Evolutionary conservation across 73 alveolate species (phyloP).

Genomic region (Tetrahymena elliotti): DNA sequence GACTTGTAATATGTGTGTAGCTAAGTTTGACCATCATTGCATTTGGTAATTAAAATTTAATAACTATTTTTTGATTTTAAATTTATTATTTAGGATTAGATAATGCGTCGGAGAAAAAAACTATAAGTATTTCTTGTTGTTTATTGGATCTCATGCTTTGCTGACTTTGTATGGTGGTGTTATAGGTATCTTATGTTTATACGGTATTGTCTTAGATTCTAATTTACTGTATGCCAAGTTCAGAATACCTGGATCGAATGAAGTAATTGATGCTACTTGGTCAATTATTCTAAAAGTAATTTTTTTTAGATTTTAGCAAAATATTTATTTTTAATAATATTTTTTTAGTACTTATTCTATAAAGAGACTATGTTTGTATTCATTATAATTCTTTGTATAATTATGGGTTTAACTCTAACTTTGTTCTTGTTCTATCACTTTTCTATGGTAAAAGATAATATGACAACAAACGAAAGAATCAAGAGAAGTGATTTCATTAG

Average conservation of each 20-base stretch:
- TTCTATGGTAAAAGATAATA: constrained; percentile 16
- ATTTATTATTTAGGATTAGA: neutral
- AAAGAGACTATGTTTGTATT: constrained; percentile 28
- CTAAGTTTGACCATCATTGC: constrained; percentile 84
- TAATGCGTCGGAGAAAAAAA: constrained; percentile 36
- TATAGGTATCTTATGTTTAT: constrained; percentile 23
- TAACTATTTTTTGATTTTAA: constrained; percentile 8
- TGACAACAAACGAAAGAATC: constrained; percentile 41
- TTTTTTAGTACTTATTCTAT: constrained; percentile 5
- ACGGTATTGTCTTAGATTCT: constrained; percentile 9
- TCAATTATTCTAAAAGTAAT: neutral
- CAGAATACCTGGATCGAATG: constrained; percentile 19
- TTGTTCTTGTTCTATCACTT: constrained; percentile 27
- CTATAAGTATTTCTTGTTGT: constrained; percentile 26
- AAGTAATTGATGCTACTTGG: constrained; percentile 9
- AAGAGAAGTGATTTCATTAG: constrained; percentile 38
- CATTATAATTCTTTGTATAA: constrained; percentile 30
- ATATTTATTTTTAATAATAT: neutral
- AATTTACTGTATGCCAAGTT: constrained; percentile 8
- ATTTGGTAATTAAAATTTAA: constrained; percentile 45
- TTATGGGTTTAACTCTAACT: constrained; percentile 37
- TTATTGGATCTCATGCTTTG: constrained; percentile 21
- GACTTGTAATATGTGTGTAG: constrained; percentile 74
- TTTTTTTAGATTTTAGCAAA: neutral
- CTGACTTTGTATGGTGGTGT: constrained; percentile 31